These are phyloP conservation scores for Delphinella strobiligena DNA, from an alignment of 2,329 filamentous ascomycete species.

Conservation along the genomic window DNA sequence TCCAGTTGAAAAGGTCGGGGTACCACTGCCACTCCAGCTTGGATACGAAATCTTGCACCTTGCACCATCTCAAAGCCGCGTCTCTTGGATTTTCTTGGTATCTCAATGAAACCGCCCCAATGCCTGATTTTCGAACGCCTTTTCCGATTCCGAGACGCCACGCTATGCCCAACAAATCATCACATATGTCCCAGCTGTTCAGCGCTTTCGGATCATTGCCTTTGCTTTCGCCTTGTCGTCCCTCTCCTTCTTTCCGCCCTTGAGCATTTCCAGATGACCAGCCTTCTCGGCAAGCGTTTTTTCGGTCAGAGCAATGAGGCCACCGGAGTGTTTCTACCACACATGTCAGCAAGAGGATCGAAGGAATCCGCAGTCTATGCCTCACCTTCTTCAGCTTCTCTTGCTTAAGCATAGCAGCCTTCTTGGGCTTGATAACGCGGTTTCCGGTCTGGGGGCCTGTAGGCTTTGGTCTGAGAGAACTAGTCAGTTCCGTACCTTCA, in stretches of 20 bases:
- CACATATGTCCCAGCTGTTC: constrained; percentile 1
- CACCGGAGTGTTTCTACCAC: constrained; percentile 53
- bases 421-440: constrained; percentile 56
- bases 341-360: neutral
- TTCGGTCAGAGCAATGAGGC: constrained; percentile 55
- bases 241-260: constrained; percentile 52
- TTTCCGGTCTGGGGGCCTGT: constrained; percentile 32
- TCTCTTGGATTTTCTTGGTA: too few relatives aligned
- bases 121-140: too few relatives aligned
- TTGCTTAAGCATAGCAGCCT: constrained; percentile 45
- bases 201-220: neutral
- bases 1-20: too few relatives aligned
- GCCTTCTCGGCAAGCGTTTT: constrained; percentile 52
- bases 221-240: constrained; percentile 11
- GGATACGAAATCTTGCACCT: too few relatives aligned
- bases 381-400: constrained; percentile 50
- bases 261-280: constrained; percentile 57
- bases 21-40: too few relatives aligned
- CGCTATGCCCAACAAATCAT: neutral
- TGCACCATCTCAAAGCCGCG: too few relatives aligned
- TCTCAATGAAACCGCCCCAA: too few relatives aligned
- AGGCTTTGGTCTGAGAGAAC: constrained; percentile 5
- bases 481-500: neutral
- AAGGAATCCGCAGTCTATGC: neutral
- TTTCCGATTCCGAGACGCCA: neutral